Evolutionary conservation across 1,284 basidiomycete species (phyloP).

Genomic region (Leccinum pallidistipes): DNA sequence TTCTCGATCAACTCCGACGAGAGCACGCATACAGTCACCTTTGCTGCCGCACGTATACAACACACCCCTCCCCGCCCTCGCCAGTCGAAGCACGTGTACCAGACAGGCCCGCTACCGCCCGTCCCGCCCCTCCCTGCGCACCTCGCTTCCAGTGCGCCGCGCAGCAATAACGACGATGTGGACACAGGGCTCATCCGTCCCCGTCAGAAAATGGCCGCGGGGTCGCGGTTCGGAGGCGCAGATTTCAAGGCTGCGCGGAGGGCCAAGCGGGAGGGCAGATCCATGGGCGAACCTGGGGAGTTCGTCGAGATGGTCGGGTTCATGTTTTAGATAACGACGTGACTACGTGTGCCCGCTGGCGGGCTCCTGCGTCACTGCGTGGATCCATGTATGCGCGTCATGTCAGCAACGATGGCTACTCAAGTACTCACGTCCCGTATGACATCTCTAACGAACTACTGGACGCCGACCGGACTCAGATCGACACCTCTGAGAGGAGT

Average conservation of each 20-base stretch:
- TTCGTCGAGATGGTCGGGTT: conserved; percentile 34
- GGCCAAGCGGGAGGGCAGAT: conserved; percentile 28
- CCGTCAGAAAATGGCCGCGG: conserved; percentile 24
- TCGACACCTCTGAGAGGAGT: not conserved
- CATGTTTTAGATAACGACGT: not conserved
- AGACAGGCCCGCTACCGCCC: conserved; percentile 25
- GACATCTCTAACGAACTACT: not conserved
- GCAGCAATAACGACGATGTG: conserved; percentile 6
- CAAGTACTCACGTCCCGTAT: not conserved
- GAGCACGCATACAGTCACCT: conserved; percentile 24
- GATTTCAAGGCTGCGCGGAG: conserved; percentile 34
- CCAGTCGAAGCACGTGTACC: conserved; percentile 17
- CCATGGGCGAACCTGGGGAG: conserved; percentile 21
- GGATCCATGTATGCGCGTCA: not conserved
- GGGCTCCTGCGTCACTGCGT: not conserved
- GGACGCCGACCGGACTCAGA: not conserved
- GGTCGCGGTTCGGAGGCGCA: conserved; percentile 27
- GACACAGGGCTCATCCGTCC: conserved; percentile 20
- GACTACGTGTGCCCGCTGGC: not conserved
- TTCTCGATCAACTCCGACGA: conserved; percentile 35
- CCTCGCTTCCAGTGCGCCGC: not conserved
- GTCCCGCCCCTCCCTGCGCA: conserved; percentile 21
- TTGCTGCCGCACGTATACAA: conserved; percentile 20
- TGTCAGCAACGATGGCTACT: not conserved
- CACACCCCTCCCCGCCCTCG: conserved; percentile 12